Evolutionary conservation across 495 filamentous ascomycete species (phyloP).

Genomic region (Penicillium cosmopolitanum): DNA sequence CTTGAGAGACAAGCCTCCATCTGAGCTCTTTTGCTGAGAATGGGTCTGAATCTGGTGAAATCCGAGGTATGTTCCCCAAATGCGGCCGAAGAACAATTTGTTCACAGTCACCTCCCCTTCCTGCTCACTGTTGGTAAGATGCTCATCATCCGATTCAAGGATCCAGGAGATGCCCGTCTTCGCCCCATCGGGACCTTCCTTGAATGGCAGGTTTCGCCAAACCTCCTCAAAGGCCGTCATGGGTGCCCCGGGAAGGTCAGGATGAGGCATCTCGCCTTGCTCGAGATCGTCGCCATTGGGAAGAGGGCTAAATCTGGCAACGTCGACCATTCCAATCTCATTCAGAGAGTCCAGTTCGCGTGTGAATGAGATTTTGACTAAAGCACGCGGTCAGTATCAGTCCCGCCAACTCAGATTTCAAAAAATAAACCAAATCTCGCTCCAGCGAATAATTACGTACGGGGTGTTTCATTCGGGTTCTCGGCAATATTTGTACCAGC

Average conservation of each 20-base stretch:
- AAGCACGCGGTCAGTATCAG: slow-evolving; percentile 10
- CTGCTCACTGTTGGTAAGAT: slow-evolving; percentile 8
- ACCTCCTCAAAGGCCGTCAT: slow-evolving; percentile 38
- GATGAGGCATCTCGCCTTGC: slow-evolving; percentile 26
- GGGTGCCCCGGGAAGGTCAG: slow-evolving; percentile 23
- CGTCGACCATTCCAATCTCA: slow-evolving; percentile 39
- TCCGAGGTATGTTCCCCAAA: slow-evolving; percentile 43
- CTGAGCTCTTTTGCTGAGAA: slow-evolving; percentile 13
- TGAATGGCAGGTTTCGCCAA: slow-evolving; percentile 41
- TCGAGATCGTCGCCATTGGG: slow-evolving; percentile 36
- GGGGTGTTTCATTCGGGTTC: slow-evolving; percentile 16
- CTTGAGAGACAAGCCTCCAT: slow-evolving; percentile 23
- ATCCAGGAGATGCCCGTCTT: slow-evolving; percentile 39
- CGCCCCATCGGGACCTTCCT: slow-evolving; percentile 26
- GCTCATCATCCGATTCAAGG: slow-evolving; percentile 34
- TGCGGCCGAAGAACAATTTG: slow-evolving; percentile 41
- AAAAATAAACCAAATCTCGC: no score
- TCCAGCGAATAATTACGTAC: slow-evolving; percentile 7
- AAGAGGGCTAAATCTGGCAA: slow-evolving; percentile 40
- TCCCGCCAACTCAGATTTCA: not conserved
- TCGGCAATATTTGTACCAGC: slow-evolving; percentile 19
- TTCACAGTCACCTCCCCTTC: slow-evolving; percentile 30
- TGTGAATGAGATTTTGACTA: slow-evolving; percentile 43
- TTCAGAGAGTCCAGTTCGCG: slow-evolving; percentile 47
- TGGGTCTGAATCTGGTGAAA: slow-evolving; percentile 37